Evolutionary conservation across 1,139 yeast genomes (phyloP).

Genomic region (Pichia sp.): DNA sequence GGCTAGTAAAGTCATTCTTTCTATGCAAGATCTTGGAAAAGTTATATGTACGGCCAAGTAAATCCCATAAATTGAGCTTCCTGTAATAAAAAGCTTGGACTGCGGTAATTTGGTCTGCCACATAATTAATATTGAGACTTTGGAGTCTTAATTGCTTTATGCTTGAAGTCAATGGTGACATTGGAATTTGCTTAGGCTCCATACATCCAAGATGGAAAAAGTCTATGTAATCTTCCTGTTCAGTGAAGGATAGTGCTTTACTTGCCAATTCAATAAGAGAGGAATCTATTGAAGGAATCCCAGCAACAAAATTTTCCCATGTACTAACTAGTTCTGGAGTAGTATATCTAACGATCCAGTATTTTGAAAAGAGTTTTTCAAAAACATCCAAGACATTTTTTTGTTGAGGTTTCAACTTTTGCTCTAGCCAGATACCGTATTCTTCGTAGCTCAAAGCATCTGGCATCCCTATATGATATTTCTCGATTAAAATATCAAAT

Average conservation of each 20-base stretch:
- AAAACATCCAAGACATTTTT: slow-evolving; percentile 65
- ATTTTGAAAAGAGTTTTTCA: slow-evolving; percentile 65
- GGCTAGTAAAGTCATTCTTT: slow-evolving; percentile 4
- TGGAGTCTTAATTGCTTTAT: slow-evolving; percentile 42
- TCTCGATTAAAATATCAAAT: slow-evolving; percentile 52
- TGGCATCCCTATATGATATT: slow-evolving; percentile 78
- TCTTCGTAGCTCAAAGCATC: slow-evolving; percentile 85
- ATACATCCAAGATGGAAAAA: slow-evolving; percentile 21
- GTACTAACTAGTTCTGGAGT: slow-evolving; percentile 39
- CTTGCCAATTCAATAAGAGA: slow-evolving; percentile 20
- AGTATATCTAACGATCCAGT: slow-evolving; percentile 50
- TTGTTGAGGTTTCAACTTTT: slow-evolving; percentile 65
- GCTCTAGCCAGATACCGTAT: slow-evolving; percentile 73
- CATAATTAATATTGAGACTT: slow-evolving; percentile 70
- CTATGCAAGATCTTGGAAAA: slow-evolving; percentile 36
- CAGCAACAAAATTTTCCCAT: slow-evolving; percentile 56
- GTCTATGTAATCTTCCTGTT: slow-evolving; percentile 25
- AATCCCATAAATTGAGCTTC: slow-evolving; percentile 66
- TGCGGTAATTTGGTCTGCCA: slow-evolving; percentile 83
- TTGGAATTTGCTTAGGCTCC: slow-evolving; percentile 15
- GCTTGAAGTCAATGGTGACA: slow-evolving; percentile 31
- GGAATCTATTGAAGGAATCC: slow-evolving; percentile 11
- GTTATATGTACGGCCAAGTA: slow-evolving; percentile 78
- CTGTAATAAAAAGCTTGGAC: slow-evolving; percentile 68
- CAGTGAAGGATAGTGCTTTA: slow-evolving; percentile 19